phyloP scores from a whole-genome alignment of 768 basidiomycete species.

The Candolleomyces efflorescens region DNA sequence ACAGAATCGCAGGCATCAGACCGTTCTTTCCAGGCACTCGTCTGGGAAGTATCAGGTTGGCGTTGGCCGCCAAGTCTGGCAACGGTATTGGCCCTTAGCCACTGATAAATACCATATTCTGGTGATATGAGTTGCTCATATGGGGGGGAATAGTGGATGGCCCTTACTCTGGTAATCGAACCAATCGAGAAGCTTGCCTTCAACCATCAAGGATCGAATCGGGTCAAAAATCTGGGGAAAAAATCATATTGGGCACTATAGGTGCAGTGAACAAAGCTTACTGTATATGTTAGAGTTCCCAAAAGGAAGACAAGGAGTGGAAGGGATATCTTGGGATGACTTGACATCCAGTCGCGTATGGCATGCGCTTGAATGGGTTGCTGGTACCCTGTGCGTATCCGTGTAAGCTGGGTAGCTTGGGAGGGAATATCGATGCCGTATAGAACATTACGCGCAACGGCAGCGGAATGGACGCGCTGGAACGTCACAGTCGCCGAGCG shows the following conservation, averaged over 20 bases:
- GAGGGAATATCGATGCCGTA: conserved; percentile 51
- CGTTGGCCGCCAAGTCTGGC: conserved; percentile 32
- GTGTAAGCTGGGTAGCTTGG: conserved; percentile 21
- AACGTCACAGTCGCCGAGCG: conserved; percentile 67
- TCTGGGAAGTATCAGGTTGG: conserved; percentile 17
- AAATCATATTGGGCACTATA: neutral
- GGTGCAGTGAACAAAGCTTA: conserved; percentile 27
- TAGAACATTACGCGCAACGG: conserved; percentile 78
- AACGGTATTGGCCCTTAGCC: conserved; percentile 62
- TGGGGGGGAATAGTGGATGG: neutral
- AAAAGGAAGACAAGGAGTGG: conserved; percentile 82
- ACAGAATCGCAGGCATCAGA: conserved; percentile 68
- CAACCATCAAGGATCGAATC: conserved; percentile 77
- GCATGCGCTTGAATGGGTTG: conserved; percentile 61
- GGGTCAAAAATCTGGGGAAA: conserved; percentile 81
- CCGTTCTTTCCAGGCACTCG: conserved; percentile 81
- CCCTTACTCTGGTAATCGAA: conserved; percentile 73
- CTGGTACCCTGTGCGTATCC: conserved; percentile 55
- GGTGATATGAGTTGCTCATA: neutral
- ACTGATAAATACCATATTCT: conserved; percentile 76
- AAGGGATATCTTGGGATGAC: conserved; percentile 82
- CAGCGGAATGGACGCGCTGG: conserved; percentile 59
- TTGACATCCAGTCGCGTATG: conserved; percentile 74
- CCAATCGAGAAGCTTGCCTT: conserved; percentile 78
- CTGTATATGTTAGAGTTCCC: conserved; percentile 88